Evolutionary conservation across 1,139 yeast genomes (phyloP), one percentile per base, ranked within the genome.

Genomic region (Groenewaldozyma auringiensis): DNA sequence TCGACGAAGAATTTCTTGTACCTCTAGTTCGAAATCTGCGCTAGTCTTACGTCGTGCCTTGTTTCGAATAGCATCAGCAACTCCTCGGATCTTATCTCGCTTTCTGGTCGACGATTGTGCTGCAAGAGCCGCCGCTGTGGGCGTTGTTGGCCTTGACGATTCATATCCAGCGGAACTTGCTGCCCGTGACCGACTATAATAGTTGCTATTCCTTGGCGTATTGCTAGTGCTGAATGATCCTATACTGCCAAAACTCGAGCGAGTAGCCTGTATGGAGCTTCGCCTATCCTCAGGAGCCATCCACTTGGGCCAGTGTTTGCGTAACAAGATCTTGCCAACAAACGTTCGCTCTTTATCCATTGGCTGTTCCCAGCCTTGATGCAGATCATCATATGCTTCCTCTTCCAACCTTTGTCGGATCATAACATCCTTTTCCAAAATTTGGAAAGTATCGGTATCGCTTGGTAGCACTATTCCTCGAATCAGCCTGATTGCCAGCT

Each of bases 361-460:
- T 17, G 50, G 53, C 17, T 43, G 44, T 16, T 52, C 47, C 96
- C 96, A 87, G 1, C 96, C 85, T 60, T 84, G 94, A 44, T 74
- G 70, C 60, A 92, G 71, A 52, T 88, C 94, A 27, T 70, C 70
- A 56, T 72, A 82, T 0, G 97, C 83, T 40, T 75, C 81, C 39
- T 76, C 67, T 62, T 92, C 97, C 54, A 94, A 74, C 36, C 76
- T 70, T 52, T 77, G 75, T 57, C 94, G 74, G 60, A 88, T 70
- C 4, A 72, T 78, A 21, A 76, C 66, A 58, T 81, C 85, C 57
- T 78, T 78, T 62, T 92, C 98, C 48, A 84, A 72, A 27, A 78
- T 72, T 56, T 83, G 84, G 68, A 87, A 92, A 11, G 79, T 67
- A 48, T 86, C 95, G 13, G 87, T 80, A 57, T 89, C 96, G 2